Evolutionary conservation across 2,329 filamentous ascomycete species (phyloP), one percentile per base, ranked within the genome.

Genomic region (Aspergillus sclerotialis): DNA sequence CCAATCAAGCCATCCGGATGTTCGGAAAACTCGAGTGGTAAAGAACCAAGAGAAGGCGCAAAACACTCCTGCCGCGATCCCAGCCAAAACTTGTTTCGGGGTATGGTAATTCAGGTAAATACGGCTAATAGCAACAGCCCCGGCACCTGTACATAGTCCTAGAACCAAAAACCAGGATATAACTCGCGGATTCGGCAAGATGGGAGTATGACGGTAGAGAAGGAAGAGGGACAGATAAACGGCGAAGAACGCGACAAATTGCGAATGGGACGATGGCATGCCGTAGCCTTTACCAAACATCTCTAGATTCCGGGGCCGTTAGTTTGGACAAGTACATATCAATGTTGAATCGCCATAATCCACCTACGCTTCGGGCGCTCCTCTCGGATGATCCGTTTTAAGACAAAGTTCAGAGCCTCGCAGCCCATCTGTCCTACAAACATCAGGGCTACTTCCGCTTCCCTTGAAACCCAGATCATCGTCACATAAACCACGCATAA

Each of bases 91-190:
- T 67, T 98, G 92, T 52, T 73, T 80, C 24, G 77, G 72, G 1
- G 90, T 95, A 63, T 98, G 92, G 57, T 98, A 98, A 59, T 81
- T 87, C 42, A 98, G 69, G 56, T 98, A 98, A 28, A 94, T 75
- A 35, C 92, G 75, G 52, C 88, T 94, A 61, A 76, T 78, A 13
- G 89, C 84, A 5, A 95, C 87, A 7, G 74, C 67, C 1, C 65
- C 74, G 1, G 85, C 84, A 36, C 78, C 70, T 2, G 64, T 63
- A 28, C 82, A 65, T 23, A 77, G 79, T 2, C 75, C 69, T 3
- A 76, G 56, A 27, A 75, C 72, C 3, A 83, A 54, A 36, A 62
- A 52, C 9, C 53, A 58, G 7, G 52, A 47, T 10, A 55, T 52
- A 5, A 63, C 63, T 35, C 67, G 67, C 29, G 64, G 64, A 16